These are phyloP conservation scores for Dothideomycetes sp. DNA, from an alignment of 2,329 filamentous ascomycete genomes.

Conservation along the genomic window DNA sequence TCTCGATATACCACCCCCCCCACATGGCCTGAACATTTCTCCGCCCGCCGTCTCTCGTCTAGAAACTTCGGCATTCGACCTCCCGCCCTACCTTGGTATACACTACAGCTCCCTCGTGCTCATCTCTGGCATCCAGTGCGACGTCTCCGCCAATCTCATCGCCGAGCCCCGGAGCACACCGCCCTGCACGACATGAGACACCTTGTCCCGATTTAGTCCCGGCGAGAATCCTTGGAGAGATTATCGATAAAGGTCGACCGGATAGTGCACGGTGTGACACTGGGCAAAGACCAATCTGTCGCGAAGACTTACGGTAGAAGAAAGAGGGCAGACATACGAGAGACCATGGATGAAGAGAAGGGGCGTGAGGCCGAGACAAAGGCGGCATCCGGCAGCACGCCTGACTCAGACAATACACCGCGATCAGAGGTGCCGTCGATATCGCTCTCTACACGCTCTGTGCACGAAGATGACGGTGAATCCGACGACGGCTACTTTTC, in stretches of 20 bases:
- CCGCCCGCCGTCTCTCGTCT: neutral
- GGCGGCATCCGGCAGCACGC: neutral
- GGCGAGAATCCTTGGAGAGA: no score
- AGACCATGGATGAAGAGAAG: neutral
- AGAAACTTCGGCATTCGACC: neutral
- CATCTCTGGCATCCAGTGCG: neutral
- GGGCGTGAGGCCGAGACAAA: neutral
- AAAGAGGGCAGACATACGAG: no score
- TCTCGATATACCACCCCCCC: no score
- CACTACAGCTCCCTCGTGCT: neutral
- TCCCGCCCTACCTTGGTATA: neutral
- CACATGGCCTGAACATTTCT: neutral
- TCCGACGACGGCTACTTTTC: slow-evolving; percentile 15
- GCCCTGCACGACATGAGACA: neutral
- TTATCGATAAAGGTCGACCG: no score
- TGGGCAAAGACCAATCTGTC: neutral
- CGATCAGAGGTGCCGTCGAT: slow-evolving; percentile 29
- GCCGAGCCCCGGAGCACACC: no score
- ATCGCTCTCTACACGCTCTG: slow-evolving; percentile 16
- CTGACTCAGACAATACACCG: slow-evolving; percentile 26
- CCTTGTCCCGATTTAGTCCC: no score
- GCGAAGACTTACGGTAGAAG: no score
- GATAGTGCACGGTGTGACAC: neutral
- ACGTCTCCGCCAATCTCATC: no score
- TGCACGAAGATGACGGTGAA: slow-evolving; percentile 8